phyloP scores from a whole-genome alignment of 345 rosid species.

The Hypericum perforatum region DNA sequence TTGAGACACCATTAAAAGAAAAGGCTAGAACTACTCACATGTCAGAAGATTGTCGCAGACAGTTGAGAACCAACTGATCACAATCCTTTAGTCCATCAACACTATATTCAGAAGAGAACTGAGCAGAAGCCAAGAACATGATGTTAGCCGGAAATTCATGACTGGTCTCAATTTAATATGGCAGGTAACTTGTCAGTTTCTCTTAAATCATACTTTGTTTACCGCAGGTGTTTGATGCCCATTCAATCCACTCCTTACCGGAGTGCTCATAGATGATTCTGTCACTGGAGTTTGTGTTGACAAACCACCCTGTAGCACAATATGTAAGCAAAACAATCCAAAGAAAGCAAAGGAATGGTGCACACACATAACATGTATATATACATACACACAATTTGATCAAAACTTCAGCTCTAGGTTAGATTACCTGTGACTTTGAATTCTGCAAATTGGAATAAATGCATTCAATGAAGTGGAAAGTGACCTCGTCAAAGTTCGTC shows the following conservation, averaged over 20 bases:
- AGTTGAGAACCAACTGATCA: slow-evolving; percentile 71
- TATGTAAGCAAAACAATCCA: slow-evolving; percentile 1
- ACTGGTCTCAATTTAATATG: neutral
- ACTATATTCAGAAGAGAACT: slow-evolving; percentile 40
- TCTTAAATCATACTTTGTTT: slow-evolving; percentile 37
- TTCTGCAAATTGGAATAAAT: slow-evolving; percentile 50
- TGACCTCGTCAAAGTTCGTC: slow-evolving; percentile 64
- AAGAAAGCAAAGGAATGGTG: neutral
- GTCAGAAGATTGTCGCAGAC: slow-evolving; percentile 61
- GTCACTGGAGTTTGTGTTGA: slow-evolving; percentile 26
- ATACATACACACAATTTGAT: too few species aligned
- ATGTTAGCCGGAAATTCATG: too few species aligned
- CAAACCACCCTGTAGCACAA: slow-evolving; percentile 31
- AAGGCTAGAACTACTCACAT: slow-evolving; percentile 39
- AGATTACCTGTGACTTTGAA: slow-evolving; percentile 50
- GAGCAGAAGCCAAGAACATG: slow-evolving; percentile 5
- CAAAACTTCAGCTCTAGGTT: neutral
- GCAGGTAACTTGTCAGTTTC: slow-evolving; percentile 1
- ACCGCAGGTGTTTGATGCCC: slow-evolving; percentile 28
- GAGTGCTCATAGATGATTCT: slow-evolving; percentile 30
- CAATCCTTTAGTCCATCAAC: slow-evolving; percentile 53
- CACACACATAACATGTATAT: neutral
- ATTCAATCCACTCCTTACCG: slow-evolving; percentile 27
- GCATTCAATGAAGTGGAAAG: slow-evolving; percentile 84
- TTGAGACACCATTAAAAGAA: too few species aligned